phyloP scores from a whole-genome alignment of 345 rosid genomes.

The Litchi chinensis region DNA sequence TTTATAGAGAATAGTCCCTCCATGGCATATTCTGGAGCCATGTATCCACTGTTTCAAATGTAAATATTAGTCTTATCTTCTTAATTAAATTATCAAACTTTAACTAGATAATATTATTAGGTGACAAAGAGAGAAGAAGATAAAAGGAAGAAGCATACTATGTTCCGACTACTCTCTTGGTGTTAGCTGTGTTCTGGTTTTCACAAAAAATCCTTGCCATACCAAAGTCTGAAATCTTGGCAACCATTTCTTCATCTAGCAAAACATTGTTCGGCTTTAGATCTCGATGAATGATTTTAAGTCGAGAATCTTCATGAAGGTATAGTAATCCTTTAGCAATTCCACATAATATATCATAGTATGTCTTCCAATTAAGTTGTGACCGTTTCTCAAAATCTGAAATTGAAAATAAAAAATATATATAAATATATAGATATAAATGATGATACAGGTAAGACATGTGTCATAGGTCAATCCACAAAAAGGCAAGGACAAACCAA shows the following conservation, averaged over 20 bases:
- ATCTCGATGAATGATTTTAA: conserved; percentile 48
- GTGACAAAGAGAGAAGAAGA: background rate
- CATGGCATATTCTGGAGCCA: conserved; percentile 52
- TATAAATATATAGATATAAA: too few species aligned
- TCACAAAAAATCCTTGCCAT: conserved; percentile 40
- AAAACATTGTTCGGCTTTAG: conserved; percentile 48
- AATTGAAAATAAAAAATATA: background rate
- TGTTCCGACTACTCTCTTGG: conserved; percentile 40
- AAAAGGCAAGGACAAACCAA: conserved; percentile 23
- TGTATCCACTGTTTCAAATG: conserved; percentile 40
- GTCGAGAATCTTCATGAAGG: conserved; percentile 56
- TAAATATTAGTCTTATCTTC: background rate
- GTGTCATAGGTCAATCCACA: background rate
- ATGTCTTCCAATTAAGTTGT: conserved; percentile 43
- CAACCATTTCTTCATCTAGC: conserved; percentile 42
- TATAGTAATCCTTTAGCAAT: conserved; percentile 50
- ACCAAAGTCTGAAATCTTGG: conserved; percentile 56
- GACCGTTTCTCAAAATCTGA: conserved; percentile 30
- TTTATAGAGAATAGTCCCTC: conserved; percentile 43
- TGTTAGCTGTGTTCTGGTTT: conserved; percentile 22
- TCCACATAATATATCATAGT: conserved; percentile 35
- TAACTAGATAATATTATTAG: background rate
- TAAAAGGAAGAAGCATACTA: conserved; percentile 22
- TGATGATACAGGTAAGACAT: too few species aligned
- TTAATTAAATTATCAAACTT: too few species aligned